Base-by-base conservation (phyloP, 1,284 basidiomycete genomes). In the Ceratobasidium sp. region DNA sequence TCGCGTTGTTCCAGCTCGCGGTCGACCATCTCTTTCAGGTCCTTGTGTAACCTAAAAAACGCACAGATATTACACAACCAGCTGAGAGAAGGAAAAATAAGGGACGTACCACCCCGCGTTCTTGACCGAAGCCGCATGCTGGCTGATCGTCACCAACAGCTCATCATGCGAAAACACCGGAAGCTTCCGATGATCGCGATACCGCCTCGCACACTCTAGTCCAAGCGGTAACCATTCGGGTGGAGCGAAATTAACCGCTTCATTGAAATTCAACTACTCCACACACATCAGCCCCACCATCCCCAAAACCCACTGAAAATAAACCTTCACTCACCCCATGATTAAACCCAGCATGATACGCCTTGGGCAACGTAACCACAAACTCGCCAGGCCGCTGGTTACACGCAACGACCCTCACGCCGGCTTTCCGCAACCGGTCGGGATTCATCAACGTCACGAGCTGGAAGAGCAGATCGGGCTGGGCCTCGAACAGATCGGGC, bases 141-240 rank as follows among this genome's bases (percentile, higher is more conserved):
- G 93, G 23, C 94, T 96, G 83, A 99, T 97, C 20, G 97, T 98
- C 83, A 98, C 91, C 81, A 99, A 89, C 33, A 99, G 90, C 86
- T 99, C 97, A 82, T 99, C 96, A 85, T 99, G 98, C 40, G 97
- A 99, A 86, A 99, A 99, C 6, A 99, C 98, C 1, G 98, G 97
- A 44, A 94, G 88, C 85, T 99, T 98, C 85, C 91, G 88, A 85
- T 98, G 95, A 79, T 94, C 91, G 83, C 95, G 92, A 85, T 99
- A 97, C 67, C 95, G 90, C 84, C 92, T 89, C 18, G 97, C 95
- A 83, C 96, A 98, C 80, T 95, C 94, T 66, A 94, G 89, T 53
- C 95, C 98, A 79, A 92, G 91, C 26, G 92, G 88, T 71, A 99
- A 88, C 98, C 98, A 99, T 85, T 99, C 96, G 20, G 97, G 96